These are phyloP conservation scores for Stachybotrys chartarum DNA, from an alignment of 2,329 filamentous ascomycete species.

Conservation along the genomic window DNA sequence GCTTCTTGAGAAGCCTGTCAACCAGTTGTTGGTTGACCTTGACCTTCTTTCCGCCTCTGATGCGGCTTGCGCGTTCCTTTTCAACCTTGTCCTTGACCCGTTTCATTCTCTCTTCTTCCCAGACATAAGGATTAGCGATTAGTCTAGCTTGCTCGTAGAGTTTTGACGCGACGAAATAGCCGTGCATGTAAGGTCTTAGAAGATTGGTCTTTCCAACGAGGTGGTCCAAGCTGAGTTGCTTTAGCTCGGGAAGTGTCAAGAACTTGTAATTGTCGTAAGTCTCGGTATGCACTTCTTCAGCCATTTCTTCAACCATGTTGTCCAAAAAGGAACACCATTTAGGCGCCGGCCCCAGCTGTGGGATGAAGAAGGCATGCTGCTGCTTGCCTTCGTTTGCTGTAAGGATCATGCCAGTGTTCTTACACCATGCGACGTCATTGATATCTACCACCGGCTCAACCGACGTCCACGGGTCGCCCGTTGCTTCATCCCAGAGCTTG, in stretches of 20 bases:
- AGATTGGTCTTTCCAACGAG: conserved; percentile 85
- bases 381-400: conserved; percentile 96
- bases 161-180: conserved; percentile 93
- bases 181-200: conserved; percentile 95
- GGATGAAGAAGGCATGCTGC: conserved; percentile 92
- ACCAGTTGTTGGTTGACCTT: conserved; percentile 87
- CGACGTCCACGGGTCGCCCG: conserved; percentile 87
- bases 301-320: conserved; percentile 98
- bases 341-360: conserved; percentile 85
- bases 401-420: conserved; percentile 86
- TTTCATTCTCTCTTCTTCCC: conserved; percentile 87
- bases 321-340: conserved; percentile 96
- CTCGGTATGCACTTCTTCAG: conserved; percentile 68
- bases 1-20: conserved; percentile 63
- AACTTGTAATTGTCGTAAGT: conserved; percentile 99
- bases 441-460: conserved; percentile 93
- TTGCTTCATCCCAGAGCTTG: conserved; percentile 86
- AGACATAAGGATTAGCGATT: conserved; percentile 89
- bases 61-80: conserved; percentile 91
- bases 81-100: conserved; percentile 91
- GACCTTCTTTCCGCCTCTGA: conserved; percentile 91
- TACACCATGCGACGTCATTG: conserved; percentile 90
- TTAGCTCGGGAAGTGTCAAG: conserved; percentile 79
- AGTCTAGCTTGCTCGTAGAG: conserved; percentile 91
- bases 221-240: conserved; percentile 78